Evolutionary conservation across 768 basidiomycete species (phyloP).

Genomic region (Asterophora lycoperdoides): DNA sequence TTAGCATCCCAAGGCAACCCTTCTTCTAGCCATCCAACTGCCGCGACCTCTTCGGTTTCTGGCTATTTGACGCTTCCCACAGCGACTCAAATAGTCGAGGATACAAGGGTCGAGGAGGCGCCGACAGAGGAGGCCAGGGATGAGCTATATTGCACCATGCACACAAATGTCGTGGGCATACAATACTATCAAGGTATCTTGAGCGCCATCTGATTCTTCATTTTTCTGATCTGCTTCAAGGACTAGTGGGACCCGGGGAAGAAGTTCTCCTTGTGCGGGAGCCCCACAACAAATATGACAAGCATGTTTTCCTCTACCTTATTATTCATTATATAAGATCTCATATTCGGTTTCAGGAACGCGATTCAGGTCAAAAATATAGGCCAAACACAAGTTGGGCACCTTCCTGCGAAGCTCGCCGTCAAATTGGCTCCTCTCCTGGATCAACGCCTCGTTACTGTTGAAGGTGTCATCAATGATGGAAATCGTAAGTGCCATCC

Average conservation of each 20-base stretch:
- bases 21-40: neutral
- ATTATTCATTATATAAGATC: neutral
- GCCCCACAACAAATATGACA: constrained; percentile 65
- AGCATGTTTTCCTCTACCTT: constrained; percentile 31
- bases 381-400: constrained; percentile 69
- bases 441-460: constrained; percentile 55
- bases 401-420: constrained; percentile 62
- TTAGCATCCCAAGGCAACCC: constrained; percentile 13
- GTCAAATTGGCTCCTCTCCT: constrained; percentile 64
- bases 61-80: constrained; percentile 6
- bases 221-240: constrained; percentile 29
- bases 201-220: constrained; percentile 6
- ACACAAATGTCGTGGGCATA: constrained; percentile 71
- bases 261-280: constrained; percentile 67
- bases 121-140: constrained; percentile 49
- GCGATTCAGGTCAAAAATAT: constrained; percentile 84
- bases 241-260: constrained; percentile 76
- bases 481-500: constrained; percentile 55
- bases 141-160: constrained; percentile 61
- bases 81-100: constrained; percentile 23
- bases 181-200: constrained; percentile 70
- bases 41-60: neutral
- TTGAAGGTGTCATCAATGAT: constrained; percentile 67
- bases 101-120: constrained; percentile 41
- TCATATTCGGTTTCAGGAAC: constrained; percentile 42